These are phyloP conservation scores for Microdochium nivale DNA, from an alignment of 2,329 filamentous ascomycete genomes.

Conservation along the genomic window DNA sequence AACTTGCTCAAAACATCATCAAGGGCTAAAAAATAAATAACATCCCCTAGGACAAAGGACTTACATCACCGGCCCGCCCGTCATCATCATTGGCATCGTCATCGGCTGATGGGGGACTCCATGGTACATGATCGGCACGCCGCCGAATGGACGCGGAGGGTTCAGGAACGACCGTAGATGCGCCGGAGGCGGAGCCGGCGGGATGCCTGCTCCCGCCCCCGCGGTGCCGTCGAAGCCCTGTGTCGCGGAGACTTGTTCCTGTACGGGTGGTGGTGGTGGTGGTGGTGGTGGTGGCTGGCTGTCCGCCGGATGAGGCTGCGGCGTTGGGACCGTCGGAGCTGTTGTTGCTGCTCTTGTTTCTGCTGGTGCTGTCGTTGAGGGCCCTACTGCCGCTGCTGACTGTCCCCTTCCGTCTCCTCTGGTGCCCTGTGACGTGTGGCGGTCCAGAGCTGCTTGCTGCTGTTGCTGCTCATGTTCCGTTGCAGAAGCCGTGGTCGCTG, in stretches of 20 bases:
- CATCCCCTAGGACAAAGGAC: no score
- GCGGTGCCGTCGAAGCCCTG: background rate
- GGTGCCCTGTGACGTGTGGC: no score
- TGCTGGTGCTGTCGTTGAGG: background rate
- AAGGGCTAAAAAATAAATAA: no score
- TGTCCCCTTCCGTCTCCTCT: no score
- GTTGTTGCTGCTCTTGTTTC: background rate
- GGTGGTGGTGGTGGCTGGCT: background rate
- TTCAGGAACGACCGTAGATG: background rate
- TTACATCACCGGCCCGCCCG: no score
- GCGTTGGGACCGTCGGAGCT: background rate
- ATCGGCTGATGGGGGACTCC: background rate
- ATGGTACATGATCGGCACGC: background rate
- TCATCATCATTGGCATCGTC: background rate
- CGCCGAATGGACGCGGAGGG: background rate
- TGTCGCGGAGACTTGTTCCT: no score
- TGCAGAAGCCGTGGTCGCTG: no score
- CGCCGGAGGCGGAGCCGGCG: background rate
- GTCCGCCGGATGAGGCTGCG: background rate
- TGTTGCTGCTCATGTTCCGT: no score
- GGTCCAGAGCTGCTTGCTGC: no score
- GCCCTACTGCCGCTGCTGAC: no score
- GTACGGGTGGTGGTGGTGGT: background rate
- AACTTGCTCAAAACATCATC: no score
- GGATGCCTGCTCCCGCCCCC: background rate